Evolutionary conservation across 148 eudicot species (phyloP).

Genomic region (Rhododendron kiyosumense): DNA sequence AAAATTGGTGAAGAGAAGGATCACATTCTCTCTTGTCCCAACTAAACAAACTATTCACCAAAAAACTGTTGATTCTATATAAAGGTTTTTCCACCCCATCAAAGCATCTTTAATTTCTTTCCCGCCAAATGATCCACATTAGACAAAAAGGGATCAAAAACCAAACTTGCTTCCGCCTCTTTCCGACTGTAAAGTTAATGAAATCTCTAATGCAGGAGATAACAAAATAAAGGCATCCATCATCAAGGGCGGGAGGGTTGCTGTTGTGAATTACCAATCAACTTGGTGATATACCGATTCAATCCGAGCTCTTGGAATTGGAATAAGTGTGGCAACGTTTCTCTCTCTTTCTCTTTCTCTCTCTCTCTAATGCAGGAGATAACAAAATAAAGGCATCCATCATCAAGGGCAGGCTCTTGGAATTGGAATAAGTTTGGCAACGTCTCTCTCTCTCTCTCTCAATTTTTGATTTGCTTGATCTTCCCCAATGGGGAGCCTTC

Average conservation of each 20-base stretch:
- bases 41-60: too few species aligned
- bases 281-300: neutral
- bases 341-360: neutral
- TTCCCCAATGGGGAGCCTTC: neutral
- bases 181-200: neutral
- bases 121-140: too few species aligned
- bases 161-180: too few species aligned
- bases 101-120: too few species aligned
- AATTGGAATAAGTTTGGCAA: neutral
- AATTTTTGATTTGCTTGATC: neutral
- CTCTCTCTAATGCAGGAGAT: neutral
- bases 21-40: too few species aligned
- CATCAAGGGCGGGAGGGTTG: neutral
- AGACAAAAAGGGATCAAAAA: too few species aligned
- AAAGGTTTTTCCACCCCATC: too few species aligned
- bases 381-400: neutral
- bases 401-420: neutral
- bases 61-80: too few species aligned
- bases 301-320: too few species aligned
- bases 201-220: neutral
- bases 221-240: neutral
- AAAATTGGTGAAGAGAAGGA: too few species aligned
- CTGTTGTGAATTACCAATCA: neutral
- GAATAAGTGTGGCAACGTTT: too few species aligned
- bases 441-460: neutral